These are phyloP conservation scores for Penicillium goetzii DNA, from an alignment of 495 filamentous ascomycete genomes.

Conservation along the genomic window DNA sequence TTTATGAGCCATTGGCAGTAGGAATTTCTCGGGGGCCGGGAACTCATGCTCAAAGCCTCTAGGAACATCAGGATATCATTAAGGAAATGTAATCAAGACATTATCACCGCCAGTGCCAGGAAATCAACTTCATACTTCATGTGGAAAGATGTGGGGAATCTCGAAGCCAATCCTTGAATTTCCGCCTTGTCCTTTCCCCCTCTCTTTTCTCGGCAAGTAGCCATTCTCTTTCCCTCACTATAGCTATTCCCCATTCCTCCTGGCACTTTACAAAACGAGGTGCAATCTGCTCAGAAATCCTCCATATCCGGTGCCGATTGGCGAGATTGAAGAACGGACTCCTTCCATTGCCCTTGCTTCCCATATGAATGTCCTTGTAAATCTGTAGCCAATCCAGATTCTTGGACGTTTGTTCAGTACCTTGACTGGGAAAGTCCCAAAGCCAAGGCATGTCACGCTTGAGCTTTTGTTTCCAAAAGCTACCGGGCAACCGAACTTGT, in stretches of 20 bases:
- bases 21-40: too few species aligned
- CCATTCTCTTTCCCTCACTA: not conserved
- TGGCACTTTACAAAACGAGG: not conserved
- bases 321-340: not conserved
- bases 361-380: not conserved
- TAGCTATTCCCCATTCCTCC: not conserved
- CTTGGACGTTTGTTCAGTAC: not conserved
- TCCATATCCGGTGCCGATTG: not conserved
- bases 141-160: too few species aligned
- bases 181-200: too few species aligned
- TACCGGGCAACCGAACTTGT: not conserved
- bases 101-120: too few species aligned
- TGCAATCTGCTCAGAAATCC: constrained; percentile 2
- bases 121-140: too few species aligned
- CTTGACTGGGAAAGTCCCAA: not conserved
- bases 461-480: constrained; percentile 9
- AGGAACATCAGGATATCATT: too few species aligned
- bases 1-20: too few species aligned
- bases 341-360: not conserved
- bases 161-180: too few species aligned
- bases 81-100: too few species aligned
- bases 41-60: too few species aligned
- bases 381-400: not conserved
- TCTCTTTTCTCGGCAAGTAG: too few species aligned
- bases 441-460: constrained; percentile 9